Evolutionary conservation across 306 rosid species (phyloP).

Genomic region (Inga oerstediana): DNA sequence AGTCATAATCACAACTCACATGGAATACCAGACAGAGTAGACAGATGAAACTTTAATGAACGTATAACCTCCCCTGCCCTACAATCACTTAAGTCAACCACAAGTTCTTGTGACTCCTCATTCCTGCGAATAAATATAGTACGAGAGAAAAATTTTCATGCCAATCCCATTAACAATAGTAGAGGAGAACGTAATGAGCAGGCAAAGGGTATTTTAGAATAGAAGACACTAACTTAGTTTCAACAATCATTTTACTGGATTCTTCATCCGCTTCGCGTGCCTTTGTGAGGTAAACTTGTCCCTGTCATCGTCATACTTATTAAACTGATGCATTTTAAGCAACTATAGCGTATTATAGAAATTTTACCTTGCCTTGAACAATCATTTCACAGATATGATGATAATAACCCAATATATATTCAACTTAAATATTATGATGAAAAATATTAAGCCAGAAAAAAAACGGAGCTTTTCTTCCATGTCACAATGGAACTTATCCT

Average conservation of each 20-base stretch:
- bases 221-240: slow-evolving; percentile 53
- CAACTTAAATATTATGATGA: slow-evolving; percentile 8
- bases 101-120: slow-evolving; percentile 50
- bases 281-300: slow-evolving; percentile 53
- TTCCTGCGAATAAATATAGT: slow-evolving; percentile 44
- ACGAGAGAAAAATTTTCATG: slow-evolving; percentile 12
- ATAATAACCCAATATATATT: slow-evolving; percentile 9
- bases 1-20: slow-evolving; percentile 43
- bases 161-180: neutral
- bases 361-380: neutral
- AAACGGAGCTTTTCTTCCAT: neutral
- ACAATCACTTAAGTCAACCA: slow-evolving; percentile 64
- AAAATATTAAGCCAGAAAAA: neutral
- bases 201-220: slow-evolving; percentile 8
- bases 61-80: slow-evolving; percentile 56
- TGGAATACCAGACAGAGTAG: slow-evolving; percentile 67
- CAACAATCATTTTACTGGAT: slow-evolving; percentile 62
- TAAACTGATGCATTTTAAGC: slow-evolving; percentile 13
- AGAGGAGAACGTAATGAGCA: neutral
- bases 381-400: slow-evolving; percentile 2
- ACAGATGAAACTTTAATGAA: slow-evolving; percentile 68
- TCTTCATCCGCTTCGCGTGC: slow-evolving; percentile 78
- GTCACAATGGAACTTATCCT: slow-evolving; percentile 23
- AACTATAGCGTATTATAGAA: slow-evolving; percentile 5
- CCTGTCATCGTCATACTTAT: slow-evolving; percentile 52